Conservation (phyloP, 768 basidiomycete genomes). For the Tubosaeta sp. region DNA sequence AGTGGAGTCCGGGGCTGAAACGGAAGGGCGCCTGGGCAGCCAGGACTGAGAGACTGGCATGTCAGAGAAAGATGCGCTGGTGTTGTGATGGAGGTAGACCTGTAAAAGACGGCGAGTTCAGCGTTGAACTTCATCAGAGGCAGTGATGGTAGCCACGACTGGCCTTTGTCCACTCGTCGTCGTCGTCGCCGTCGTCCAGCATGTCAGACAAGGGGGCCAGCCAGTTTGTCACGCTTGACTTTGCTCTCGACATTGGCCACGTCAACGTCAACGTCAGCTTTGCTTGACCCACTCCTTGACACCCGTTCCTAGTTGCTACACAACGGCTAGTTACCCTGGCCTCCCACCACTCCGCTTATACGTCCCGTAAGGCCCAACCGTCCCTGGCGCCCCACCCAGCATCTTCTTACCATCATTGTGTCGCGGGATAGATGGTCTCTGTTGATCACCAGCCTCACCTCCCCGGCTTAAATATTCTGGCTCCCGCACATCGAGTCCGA, state of each 20-base stretch:
- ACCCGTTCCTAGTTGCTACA: background rate
- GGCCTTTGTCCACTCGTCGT: constrained; percentile 24
- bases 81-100: constrained; percentile 10
- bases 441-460: constrained; percentile 10
- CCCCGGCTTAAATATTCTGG: constrained; percentile 8
- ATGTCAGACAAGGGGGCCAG: background rate
- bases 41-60: constrained; percentile 21
- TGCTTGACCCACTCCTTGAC: background rate
- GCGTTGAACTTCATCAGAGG: constrained; percentile 14
- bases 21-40: constrained; percentile 20
- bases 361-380: constrained; percentile 42
- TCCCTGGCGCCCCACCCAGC: constrained; percentile 33
- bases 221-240: background rate
- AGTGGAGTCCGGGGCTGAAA: constrained; percentile 9
- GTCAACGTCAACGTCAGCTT: constrained; percentile 13
- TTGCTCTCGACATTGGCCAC: background rate
- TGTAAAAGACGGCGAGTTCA: constrained; percentile 8
- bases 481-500: constrained; percentile 44
- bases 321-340: constrained; percentile 12
- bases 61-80: constrained; percentile 1
- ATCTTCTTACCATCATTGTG: constrained; percentile 19
- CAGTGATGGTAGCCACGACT: constrained; percentile 14
- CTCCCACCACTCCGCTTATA: constrained; percentile 32
- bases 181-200: constrained; percentile 3
- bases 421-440: constrained; percentile 10